A percentile compares a stretch with the other conserved stretches of the same genome.
Evolutionary conservation across 768 basidiomycete species (phyloP).

Genomic region (Hysterangium stoloniferum): DNA sequence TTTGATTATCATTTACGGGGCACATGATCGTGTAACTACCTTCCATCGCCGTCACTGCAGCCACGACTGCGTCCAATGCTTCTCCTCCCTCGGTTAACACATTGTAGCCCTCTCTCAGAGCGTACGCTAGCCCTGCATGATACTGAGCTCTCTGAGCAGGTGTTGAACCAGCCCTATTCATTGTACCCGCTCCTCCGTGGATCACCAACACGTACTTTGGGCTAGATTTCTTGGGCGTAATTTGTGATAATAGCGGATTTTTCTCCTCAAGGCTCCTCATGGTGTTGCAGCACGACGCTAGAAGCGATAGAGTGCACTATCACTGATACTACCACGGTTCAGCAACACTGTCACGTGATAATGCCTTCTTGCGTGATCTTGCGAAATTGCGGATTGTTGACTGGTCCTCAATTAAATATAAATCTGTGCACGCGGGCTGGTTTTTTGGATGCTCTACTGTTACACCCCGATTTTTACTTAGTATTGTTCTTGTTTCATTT

Average conservation of each 20-base stretch:
- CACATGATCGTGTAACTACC: conserved; percentile 30
- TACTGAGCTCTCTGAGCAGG: conserved; percentile 54
- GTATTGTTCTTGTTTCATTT: no score
- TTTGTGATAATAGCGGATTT: not conserved
- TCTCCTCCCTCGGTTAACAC: conserved; percentile 63
- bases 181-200: conserved; percentile 76
- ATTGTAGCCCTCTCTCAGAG: conserved; percentile 55
- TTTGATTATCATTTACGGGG: not conserved
- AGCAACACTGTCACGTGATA: no score
- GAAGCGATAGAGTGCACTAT: conserved; percentile 14
- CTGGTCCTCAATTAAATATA: no score
- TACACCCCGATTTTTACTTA: no score
- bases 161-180: conserved; percentile 48
- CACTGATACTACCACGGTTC: no score
- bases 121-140: conserved; percentile 42
- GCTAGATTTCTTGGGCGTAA: not conserved
- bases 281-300: no score
- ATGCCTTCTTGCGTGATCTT: no score
- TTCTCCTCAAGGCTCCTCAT: conserved; percentile 4
- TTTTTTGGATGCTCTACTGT: no score
- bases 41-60: conserved; percentile 69
- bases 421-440: no score
- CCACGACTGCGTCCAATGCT: conserved; percentile 72
- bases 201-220: conserved; percentile 47
- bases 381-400: no score